phyloP scores from a whole-genome alignment of 805 yeast species.

The Phaffomyces opuntiae region DNA sequence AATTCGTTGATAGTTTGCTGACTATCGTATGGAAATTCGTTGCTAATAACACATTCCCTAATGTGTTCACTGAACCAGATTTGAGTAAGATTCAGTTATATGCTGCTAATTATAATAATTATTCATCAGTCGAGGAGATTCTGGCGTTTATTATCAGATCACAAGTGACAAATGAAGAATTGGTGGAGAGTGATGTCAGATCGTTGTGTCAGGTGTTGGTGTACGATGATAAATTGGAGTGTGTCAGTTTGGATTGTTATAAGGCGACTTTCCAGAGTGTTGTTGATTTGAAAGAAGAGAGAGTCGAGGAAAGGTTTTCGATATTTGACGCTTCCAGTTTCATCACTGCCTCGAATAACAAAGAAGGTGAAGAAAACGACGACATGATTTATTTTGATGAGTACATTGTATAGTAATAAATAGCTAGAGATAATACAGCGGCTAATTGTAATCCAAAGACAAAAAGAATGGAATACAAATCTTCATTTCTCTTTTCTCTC shows the following conservation, averaged over 20 bases:
- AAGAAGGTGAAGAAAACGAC: slow-evolving; percentile 26
- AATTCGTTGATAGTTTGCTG: slow-evolving; percentile 78
- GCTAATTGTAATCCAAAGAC: no score
- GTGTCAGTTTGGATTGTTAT: slow-evolving; percentile 53
- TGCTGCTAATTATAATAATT: slow-evolving; percentile 52
- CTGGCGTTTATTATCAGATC: slow-evolving; percentile 64
- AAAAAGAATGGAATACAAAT: no score
- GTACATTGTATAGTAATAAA: slow-evolving; percentile 28
- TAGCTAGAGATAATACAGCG: no score
- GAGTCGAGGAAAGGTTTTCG: slow-evolving; percentile 26
- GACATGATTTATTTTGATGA: slow-evolving; percentile 42
- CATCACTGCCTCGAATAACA: slow-evolving; percentile 25
- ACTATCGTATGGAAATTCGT: slow-evolving; percentile 86
- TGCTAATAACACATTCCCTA: slow-evolving; percentile 69
- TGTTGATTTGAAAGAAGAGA: slow-evolving; percentile 46
- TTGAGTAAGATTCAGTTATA: slow-evolving; percentile 30
- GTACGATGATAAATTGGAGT: slow-evolving; percentile 80
- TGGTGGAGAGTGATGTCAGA: slow-evolving; percentile 65
- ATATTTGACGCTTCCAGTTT: slow-evolving; percentile 37
- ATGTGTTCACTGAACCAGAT: slow-evolving; percentile 41
- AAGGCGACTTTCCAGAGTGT: slow-evolving; percentile 82
- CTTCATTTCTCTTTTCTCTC: no score
- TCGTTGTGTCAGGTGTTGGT: slow-evolving; percentile 82
- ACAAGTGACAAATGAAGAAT: slow-evolving; percentile 76
- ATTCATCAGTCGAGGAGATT: slow-evolving; percentile 68